phyloP scores from a whole-genome alignment of 352 stramenopile genomes.

The Lagenidium giganteum region DNA sequence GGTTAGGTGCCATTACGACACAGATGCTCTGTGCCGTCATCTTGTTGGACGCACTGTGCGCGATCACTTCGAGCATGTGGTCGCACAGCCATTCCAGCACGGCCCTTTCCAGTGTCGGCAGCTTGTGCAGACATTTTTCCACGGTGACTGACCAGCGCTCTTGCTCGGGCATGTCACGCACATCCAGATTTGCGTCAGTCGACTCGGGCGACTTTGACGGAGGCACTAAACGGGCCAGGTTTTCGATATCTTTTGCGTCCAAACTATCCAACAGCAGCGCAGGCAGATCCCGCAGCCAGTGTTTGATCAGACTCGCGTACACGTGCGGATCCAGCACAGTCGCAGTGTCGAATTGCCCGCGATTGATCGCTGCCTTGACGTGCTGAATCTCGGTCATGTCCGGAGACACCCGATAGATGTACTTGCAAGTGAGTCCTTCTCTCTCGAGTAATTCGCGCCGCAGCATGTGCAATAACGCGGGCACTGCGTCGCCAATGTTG shows the following conservation, averaged over 20 bases:
- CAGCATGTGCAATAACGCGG: conserved; percentile 42
- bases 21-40: conserved; percentile 49
- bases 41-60: conserved; percentile 25
- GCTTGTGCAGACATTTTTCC: conserved; percentile 15
- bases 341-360: conserved; percentile 30
- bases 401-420: conserved; percentile 54
- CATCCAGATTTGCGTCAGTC: conserved; percentile 1
- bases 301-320: conserved; percentile 54
- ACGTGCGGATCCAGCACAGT: conserved; percentile 38
- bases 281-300: conserved; percentile 58
- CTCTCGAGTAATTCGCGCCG: conserved; percentile 42
- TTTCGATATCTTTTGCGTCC: conserved; percentile 12
- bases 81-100: conserved; percentile 65
- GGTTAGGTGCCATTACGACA: conserved; percentile 53
- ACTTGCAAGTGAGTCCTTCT: conserved; percentile 35
- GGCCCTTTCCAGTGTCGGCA: conserved; percentile 21
- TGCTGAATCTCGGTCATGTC: conserved; percentile 33
- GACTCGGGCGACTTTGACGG: background rate
- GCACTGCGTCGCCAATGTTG: conserved; percentile 27
- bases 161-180: conserved; percentile 5
- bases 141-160: conserved; percentile 8
- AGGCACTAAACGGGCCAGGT: conserved; percentile 11
- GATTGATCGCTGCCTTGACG: conserved; percentile 41
- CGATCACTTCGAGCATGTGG: conserved; percentile 52
- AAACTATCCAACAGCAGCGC: conserved; percentile 26